A percentile compares a stretch with the other conserved stretches of the same genome.
Conservation (phyloP, 23 red algal genomes). For the Gracilariopsis chorda region DNA sequence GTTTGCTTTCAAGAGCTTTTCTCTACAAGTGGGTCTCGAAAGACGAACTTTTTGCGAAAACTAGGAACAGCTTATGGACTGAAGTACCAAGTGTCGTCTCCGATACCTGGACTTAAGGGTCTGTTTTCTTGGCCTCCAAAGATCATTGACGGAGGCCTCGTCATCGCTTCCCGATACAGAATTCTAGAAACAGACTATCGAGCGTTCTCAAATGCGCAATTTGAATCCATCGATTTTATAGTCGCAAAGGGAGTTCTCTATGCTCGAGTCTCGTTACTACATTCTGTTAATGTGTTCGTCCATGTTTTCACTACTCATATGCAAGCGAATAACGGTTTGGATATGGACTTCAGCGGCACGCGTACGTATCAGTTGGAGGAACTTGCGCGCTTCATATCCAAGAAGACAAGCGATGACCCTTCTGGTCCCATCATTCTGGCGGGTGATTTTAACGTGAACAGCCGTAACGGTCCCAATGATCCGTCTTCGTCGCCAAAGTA, state of each 20-base stretch:
- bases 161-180: constrained; percentile 59
- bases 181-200: constrained; percentile 60
- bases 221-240: constrained; percentile 62
- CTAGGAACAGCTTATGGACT: constrained; percentile 15
- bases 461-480: constrained; percentile 28
- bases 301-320: constrained; percentile 84
- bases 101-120: constrained; percentile 15
- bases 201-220: constrained; percentile 32
- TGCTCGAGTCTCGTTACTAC: neutral
- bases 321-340: constrained; percentile 78
- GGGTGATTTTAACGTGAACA: constrained; percentile 86
- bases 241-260: constrained; percentile 91
- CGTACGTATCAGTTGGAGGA: constrained; percentile 56
- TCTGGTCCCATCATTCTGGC: constrained; percentile 35
- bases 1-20: constrained; percentile 82
- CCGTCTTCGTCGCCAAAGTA: constrained; percentile 46
- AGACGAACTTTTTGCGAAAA: constrained; percentile 28
- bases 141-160: constrained; percentile 82
- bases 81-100: constrained; percentile 35
- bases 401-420: constrained; percentile 41
- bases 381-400: constrained; percentile 47
- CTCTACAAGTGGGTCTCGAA: constrained; percentile 37
- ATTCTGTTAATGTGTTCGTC: neutral
- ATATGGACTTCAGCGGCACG: constrained; percentile 15
- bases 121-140: constrained; percentile 63